A percentile compares a stretch with the other conserved stretches of the same genome.
Conservation (phyloP, 768 basidiomycete genomes). For the Tulasnella sp. region DNA sequence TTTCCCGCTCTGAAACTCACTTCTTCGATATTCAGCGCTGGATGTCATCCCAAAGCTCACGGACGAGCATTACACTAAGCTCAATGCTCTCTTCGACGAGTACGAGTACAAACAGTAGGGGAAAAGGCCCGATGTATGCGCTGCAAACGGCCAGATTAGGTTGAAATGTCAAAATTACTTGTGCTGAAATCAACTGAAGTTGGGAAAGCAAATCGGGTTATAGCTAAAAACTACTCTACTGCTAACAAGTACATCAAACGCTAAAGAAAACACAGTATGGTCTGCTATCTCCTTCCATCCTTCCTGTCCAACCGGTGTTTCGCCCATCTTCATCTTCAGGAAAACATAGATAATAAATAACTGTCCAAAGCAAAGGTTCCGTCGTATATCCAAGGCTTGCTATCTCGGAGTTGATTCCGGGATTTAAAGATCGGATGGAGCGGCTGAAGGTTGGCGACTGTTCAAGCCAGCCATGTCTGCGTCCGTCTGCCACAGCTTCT, state of each 20-base stretch:
- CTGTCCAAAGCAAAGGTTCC: neutral
- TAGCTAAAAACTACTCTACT: neutral
- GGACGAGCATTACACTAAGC: conserved; percentile 47
- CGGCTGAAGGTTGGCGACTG: neutral
- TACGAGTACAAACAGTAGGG: neutral
- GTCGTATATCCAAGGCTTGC: neutral
- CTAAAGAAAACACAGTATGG: neutral
- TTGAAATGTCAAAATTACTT: no score
- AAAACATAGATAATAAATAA: neutral
- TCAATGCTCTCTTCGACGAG: conserved; percentile 48
- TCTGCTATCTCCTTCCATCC: neutral
- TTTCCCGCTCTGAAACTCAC: neutral
- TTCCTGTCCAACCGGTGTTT: no score
- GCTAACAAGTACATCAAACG: neutral
- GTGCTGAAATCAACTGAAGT: no score
- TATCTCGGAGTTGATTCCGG: neutral
- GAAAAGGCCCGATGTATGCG: no score
- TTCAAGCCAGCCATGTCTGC: neutral
- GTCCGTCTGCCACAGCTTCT: conserved; percentile 61
- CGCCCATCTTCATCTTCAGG: neutral
- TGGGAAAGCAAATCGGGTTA: no score
- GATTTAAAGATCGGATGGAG: neutral
- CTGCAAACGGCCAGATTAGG: no score
- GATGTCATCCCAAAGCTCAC: conserved; percentile 63
- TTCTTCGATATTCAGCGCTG: conserved; percentile 34